Percentiles rank a stretch among this genome's conserved stretches.
Evolutionary conservation across 805 yeast genomes (phyloP).

Genomic region (Sungouiella blattae): DNA sequence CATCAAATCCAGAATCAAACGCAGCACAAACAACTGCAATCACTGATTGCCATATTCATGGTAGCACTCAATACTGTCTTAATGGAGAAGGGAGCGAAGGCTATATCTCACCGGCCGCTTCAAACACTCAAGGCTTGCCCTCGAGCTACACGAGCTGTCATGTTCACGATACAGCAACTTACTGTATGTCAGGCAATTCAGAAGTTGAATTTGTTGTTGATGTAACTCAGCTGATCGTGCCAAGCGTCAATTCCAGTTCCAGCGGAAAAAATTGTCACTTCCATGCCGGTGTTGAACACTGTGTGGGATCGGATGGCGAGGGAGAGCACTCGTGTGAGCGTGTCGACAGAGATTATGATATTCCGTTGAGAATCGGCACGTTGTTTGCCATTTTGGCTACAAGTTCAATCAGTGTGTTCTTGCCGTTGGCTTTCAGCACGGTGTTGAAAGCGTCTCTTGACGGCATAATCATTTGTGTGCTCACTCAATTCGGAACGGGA

Average conservation of each 20-base stretch:
- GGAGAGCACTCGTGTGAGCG: constrained; percentile 15
- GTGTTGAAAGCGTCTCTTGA: constrained; percentile 2
- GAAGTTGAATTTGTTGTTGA: constrained; percentile 17
- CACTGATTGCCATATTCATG: constrained; percentile 22
- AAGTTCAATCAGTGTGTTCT: constrained; percentile 2
- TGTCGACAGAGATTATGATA: constrained; percentile 17
- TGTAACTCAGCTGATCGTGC: neutral
- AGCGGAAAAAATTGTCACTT: constrained; percentile 22
- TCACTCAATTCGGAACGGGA: constrained; percentile 26
- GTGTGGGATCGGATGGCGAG: constrained; percentile 13
- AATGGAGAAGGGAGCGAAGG: constrained; percentile 22
- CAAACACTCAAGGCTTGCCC: constrained; percentile 2
- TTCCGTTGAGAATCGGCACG: constrained; percentile 26
- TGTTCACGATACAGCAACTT: constrained; percentile 13
- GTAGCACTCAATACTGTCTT: constrained; percentile 14
- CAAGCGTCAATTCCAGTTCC: too few species aligned
- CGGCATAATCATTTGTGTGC: neutral
- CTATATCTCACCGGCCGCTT: constrained; percentile 18
- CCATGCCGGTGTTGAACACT: constrained; percentile 34
- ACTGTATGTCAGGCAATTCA: constrained; percentile 14
- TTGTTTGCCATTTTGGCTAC: constrained; percentile 6
- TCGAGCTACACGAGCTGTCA: constrained; percentile 19
- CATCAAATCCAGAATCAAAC: too few species aligned
- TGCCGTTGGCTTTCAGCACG: constrained; percentile 1
- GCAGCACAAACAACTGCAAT: neutral